Evolutionary conservation across 2,329 filamentous ascomycete species (phyloP).

Genomic region (Aspergillus eucalypticola): DNA sequence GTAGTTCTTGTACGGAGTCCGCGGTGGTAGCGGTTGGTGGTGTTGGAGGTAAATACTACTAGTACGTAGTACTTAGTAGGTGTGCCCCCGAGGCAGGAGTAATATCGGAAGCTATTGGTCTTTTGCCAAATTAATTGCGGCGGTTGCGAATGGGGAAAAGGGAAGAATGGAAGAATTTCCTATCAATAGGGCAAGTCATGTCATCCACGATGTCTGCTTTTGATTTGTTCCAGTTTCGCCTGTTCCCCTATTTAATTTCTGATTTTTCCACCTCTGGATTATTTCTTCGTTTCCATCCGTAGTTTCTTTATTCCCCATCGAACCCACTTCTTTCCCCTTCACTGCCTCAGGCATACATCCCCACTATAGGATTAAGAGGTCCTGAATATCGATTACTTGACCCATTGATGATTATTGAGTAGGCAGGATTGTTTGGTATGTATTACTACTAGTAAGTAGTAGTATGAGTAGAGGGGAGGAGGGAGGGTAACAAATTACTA

Average conservation of each 20-base stretch:
- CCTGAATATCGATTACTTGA: too few relatives aligned
- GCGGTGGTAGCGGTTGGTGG: too few relatives aligned
- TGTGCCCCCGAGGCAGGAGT: neutral
- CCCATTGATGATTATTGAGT: neutral
- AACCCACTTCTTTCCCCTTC: neutral
- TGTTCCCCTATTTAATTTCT: too few relatives aligned
- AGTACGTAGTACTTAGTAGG: too few relatives aligned
- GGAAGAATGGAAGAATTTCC: neutral
- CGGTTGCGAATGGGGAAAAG: neutral
- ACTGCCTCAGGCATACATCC: neutral
- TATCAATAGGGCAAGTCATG: slow-evolving; percentile 1
- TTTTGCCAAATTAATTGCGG: neutral
- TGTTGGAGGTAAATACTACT: neutral
- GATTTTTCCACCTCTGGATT: neutral
- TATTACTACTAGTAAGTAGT: neutral
- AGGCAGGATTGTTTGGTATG: neutral
- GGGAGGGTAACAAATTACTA: too few relatives aligned
- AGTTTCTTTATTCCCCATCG: slow-evolving; percentile 3
- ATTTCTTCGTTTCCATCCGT: neutral
- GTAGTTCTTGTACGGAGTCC: too few relatives aligned
- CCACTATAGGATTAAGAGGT: too few relatives aligned
- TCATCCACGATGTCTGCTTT: neutral
- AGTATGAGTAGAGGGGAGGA: too few relatives aligned
- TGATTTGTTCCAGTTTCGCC: neutral
- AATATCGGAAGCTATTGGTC: neutral